Evolutionary conservation across 768 basidiomycete species (phyloP), one percentile per base, ranked within the genome.

Genomic region (Serendipita indica): DNA sequence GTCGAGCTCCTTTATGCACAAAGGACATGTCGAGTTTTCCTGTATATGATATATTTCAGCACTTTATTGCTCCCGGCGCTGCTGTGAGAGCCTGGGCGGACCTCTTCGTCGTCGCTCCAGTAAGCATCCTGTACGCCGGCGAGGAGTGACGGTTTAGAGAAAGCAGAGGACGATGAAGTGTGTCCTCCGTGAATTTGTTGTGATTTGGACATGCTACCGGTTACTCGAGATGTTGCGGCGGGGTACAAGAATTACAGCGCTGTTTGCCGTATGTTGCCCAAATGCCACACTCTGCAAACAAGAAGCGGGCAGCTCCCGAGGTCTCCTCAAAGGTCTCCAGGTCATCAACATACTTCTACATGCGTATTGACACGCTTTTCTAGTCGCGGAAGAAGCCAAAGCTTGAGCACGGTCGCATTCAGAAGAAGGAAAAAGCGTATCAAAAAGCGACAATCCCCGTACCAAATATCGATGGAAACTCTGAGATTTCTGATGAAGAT

Each of bases 1-100:
- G 73, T 98, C 96, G 86, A 99, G 91, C 74, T 96, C 92, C 68
- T 98, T 94, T 41, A 97, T 82, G 73, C 96, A 99, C 61, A 99
- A 80, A 43, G 96, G 90, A 73, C 96, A 99, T 67, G 98, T 96
- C 62, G 88, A 87, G 67, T 97, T 92, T 69, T 98, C 94, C 94
- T 97, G 65, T 1, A 63, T 45, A 58, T 58, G 54, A 65, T 65
- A 67, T 33, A 32, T 10, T 39, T n/a, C 54, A 45, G 57, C 62
- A 41, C 59, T 58, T 64, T 35, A 62, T 62, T 57, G 62, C 16
- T 33, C 60, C 54, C 18, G 56, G 37, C 41, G 41, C 59, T 56
- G 63, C 34, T 57, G 56, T 22, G 56, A 41, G 39, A 33, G 5
- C 18, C 30, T 28, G 25, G 58, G 71, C 80, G 68, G 69, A 86